phyloP scores from a whole-genome alignment of 345 rosid species.

The Punica granatum region DNA sequence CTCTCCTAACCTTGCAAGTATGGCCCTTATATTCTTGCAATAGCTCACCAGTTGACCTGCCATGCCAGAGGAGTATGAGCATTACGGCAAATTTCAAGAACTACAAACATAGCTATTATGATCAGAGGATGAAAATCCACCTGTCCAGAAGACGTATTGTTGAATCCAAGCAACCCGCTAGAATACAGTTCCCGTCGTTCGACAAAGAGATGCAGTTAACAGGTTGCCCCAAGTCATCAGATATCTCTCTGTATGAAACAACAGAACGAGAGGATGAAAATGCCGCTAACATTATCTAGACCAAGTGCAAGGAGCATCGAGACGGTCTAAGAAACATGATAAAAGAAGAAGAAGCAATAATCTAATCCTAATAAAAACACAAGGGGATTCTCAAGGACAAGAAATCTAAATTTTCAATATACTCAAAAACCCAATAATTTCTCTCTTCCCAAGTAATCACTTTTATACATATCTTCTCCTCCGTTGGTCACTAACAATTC shows the following conservation, averaged over 20 bases:
- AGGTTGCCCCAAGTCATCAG: conserved; percentile 85
- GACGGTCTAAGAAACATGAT: not conserved
- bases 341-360: not conserved
- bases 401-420: not conserved
- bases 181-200: conserved; percentile 77
- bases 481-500: not conserved
- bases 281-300: not conserved
- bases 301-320: not conserved
- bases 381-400: not conserved
- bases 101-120: not conserved
- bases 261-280: not conserved
- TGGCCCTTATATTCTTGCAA: conserved; percentile 95
- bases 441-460: not conserved
- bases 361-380: not conserved
- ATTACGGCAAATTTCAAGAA: not conserved
- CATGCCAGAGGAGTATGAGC: conserved; percentile 14
- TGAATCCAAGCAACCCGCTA: conserved; percentile 90
- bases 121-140: conserved; percentile 17
- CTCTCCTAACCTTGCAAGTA: conserved; percentile 66
- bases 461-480: not conserved
- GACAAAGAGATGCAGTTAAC: conserved; percentile 94
- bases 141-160: conserved; percentile 80
- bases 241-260: conserved; percentile 50
- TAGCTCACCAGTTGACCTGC: conserved; percentile 74
- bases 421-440: not conserved